These are phyloP conservation scores for Pulveroboletus ravenelii DNA, from an alignment of 768 basidiomycete genomes.

Conservation along the genomic window DNA sequence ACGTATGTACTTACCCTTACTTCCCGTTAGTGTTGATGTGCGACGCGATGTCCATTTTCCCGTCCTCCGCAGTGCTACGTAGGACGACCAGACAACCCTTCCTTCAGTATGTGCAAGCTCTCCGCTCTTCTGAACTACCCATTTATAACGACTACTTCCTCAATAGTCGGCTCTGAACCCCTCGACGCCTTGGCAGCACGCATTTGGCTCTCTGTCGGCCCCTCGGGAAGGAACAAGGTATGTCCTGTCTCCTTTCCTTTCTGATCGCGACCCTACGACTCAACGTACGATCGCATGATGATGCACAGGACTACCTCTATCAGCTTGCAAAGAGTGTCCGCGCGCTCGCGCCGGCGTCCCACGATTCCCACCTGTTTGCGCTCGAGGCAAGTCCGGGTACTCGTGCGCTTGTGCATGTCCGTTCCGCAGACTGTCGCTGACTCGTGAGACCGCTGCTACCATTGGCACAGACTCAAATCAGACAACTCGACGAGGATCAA, in stretches of 20 bases:
- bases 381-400: conserved; percentile 55
- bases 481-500: conserved; percentile 5
- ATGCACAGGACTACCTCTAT: conserved; percentile 76
- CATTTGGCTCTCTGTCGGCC: conserved; percentile 76
- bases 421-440: not conserved
- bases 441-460: not conserved
- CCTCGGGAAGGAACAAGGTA: conserved; percentile 90
- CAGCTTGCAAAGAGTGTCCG: conserved; percentile 67
- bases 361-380: conserved; percentile 71
- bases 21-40: too few relatives aligned
- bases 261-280: not conserved
- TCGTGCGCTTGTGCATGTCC: not conserved
- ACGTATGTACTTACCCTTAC: conserved; percentile 38
- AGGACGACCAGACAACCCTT: conserved; percentile 80
- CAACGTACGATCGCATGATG: not conserved
- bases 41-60: not conserved
- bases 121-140: too few relatives aligned
- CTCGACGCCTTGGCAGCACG: conserved; percentile 59
- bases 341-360: conserved; percentile 63
- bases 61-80: conserved; percentile 65
- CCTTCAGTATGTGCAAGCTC: conserved; percentile 56
- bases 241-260: too few relatives aligned
- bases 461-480: conserved; percentile 10
- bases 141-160: not conserved
- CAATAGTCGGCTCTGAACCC: conserved; percentile 76